Base-by-base conservation (phyloP, 2,329 filamentous ascomycete species). In the Cladosporium sp. region DNA sequence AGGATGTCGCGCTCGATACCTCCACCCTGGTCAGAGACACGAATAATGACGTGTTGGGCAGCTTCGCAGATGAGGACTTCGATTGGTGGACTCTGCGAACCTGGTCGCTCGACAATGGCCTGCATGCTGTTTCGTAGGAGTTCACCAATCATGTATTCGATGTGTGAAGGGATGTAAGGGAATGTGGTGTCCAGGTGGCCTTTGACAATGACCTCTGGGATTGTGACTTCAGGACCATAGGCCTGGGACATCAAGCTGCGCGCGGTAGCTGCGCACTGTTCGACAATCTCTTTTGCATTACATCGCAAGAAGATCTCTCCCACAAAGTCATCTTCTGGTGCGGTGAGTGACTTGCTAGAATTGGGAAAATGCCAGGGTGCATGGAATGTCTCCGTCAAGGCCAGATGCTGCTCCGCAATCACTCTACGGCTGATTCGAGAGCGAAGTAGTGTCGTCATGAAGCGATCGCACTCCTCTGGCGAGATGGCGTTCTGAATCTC, bases 81-180 rank as follows among this genome's bases (percentile, higher is more conserved):
- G 71, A 99, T 95, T 1, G 94, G 92, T 78, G 77, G n/a, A 26
- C 80, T 74, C 41, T 79, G 76, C 64, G 84, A 81, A 66, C 63
- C 66, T 47, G 89, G 87, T 70, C 87, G 86, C 75, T 97, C 94
- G 67, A 96, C 90, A 44, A 95, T 89, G 24, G 93, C 93, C 79
- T 98, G 93, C 18, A 99, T 92, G 0, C 92, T 96, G 80, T 99
- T 99, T 44, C 95, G 90, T 28, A 99, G 84, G 26, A 99, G 88
- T 80, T 99, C 95, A 61, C 95, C 93, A 66, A 99, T 87, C 72
- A 99, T 97, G 79, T 99, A 99, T 80, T 99, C 94, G 61, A 99
- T 86, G 77, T 98, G 95, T 75, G 90, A 95, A 61, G 97, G 86
- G 70, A 99, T 98, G 75, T 97, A 99, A 1, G 96, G 95, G 75